Evolutionary conservation across 1,284 basidiomycete species (phyloP).

Genomic region (Heterobasidion occidentale): DNA sequence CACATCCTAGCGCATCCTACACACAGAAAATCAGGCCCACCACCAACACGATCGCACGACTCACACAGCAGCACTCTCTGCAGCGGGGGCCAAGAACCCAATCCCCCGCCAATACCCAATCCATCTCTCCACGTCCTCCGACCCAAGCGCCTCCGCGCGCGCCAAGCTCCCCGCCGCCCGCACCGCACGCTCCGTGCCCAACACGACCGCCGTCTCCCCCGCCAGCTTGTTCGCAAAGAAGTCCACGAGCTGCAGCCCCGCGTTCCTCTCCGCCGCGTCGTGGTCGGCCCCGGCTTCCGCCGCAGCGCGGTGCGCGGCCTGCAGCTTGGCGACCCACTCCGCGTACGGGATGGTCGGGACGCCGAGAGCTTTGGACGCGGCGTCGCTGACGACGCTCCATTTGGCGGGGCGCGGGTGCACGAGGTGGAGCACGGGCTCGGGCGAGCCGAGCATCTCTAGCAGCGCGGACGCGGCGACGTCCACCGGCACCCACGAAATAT

Average conservation of each 20-base stretch:
- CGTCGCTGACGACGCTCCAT: conserved; percentile 15
- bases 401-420: conserved; percentile 17
- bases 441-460: conserved; percentile 12
- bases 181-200: not conserved
- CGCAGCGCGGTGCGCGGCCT: not conserved
- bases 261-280: not conserved
- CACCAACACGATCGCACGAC: not conserved
- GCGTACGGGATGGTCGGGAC: conserved; percentile 15
- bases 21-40: not conserved
- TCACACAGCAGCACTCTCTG: no score
- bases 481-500: conserved; percentile 17
- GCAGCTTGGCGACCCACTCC: conserved; percentile 15
- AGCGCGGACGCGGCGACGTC: conserved; percentile 16
- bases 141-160: not conserved
- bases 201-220: not conserved
- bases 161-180: not conserved
- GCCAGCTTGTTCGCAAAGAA: conserved; percentile 1
- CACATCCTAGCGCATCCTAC: not conserved
- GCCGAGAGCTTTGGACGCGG: conserved; percentile 12
- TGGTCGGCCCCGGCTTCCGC: not conserved
- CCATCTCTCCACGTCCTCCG: conserved; percentile 6
- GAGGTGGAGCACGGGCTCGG: conserved; percentile 16
- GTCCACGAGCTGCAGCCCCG: conserved; percentile 1
- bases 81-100: conserved; percentile 1
- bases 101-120: conserved; percentile 7